These are phyloP conservation scores for Nitzschia inconspicua DNA, from an alignment of 108 stramenopile species.

Conservation along the genomic window DNA sequence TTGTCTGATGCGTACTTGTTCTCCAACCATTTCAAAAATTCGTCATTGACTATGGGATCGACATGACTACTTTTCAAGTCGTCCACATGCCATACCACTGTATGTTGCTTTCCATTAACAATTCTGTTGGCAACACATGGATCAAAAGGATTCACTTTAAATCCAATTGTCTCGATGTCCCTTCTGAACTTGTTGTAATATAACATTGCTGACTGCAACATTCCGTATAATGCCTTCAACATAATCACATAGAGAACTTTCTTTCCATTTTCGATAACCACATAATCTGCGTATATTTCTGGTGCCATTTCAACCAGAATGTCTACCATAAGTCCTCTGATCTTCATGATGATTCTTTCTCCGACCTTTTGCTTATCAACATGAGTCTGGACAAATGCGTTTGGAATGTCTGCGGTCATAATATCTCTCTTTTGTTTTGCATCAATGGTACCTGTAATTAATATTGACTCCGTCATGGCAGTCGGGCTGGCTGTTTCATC, in stretches of 20 bases:
- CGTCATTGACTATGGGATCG: conserved; percentile 8
- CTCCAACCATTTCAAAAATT: too few relatives aligned
- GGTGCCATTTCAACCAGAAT: conserved; percentile 24
- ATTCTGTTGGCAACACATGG: conserved; percentile 48
- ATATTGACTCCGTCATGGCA: conserved; percentile 11
- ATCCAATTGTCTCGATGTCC: conserved; percentile 23
- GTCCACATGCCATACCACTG: conserved; percentile 34
- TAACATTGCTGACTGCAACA: conserved; percentile 5
- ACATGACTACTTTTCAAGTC: conserved; percentile 34
- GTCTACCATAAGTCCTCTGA: conserved; percentile 28
- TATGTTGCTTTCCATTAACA: conserved; percentile 30
- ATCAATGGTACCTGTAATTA: conserved; percentile 41
- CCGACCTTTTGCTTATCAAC: too few relatives aligned
- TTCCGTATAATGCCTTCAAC: conserved; percentile 29
- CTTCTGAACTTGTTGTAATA: conserved; percentile 26
- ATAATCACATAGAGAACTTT: conserved; percentile 7
- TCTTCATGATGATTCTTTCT: too few relatives aligned
- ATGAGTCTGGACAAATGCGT: conserved; percentile 49
- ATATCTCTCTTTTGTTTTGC: conserved; percentile 42
- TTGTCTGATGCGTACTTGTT: too few relatives aligned
- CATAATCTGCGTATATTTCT: conserved; percentile 17
- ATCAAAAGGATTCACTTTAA: conserved; percentile 55
- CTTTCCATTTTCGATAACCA: conserved; percentile 10
- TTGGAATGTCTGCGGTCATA: conserved; percentile 30
- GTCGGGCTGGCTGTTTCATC: conserved; percentile 36